phyloP scores from a whole-genome alignment of 2,329 filamentous ascomycete genomes.

The Epichloe aotearoae region DNA sequence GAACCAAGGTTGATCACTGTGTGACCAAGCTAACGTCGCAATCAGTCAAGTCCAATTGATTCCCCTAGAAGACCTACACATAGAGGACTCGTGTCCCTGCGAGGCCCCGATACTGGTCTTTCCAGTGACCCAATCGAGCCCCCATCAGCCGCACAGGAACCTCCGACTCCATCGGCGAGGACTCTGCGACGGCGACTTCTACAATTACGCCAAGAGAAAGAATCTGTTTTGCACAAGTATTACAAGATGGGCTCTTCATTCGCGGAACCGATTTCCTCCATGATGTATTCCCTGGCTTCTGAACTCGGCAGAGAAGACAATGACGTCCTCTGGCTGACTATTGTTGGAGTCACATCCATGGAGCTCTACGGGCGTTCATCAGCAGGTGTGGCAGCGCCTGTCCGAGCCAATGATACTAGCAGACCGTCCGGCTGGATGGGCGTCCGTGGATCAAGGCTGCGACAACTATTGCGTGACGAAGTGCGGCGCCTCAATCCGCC shows the following conservation, averaged over 20 bases:
- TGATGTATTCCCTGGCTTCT: constrained; percentile 88
- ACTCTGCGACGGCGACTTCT: constrained; percentile 61
- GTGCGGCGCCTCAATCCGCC: constrained; percentile 85
- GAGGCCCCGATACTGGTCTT: constrained; percentile 30
- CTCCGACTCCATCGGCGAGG: constrained; percentile 54
- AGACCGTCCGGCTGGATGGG: constrained; percentile 64
- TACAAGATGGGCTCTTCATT: constrained; percentile 82
- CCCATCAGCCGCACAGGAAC: constrained; percentile 44
- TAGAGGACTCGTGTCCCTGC: constrained; percentile 45
- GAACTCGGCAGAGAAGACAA: constrained; percentile 95
- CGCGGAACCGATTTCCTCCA: constrained; percentile 85
- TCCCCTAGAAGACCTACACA: constrained; percentile 49
- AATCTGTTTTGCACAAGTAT: constrained; percentile 64
- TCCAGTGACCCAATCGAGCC: constrained; percentile 38
- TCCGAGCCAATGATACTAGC: constrained; percentile 40
- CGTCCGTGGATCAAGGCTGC: constrained; percentile 68
- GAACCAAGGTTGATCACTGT: constrained; percentile 12
- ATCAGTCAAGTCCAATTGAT: constrained; percentile 50
- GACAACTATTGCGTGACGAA: constrained; percentile 80
- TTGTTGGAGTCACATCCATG: constrained; percentile 88
- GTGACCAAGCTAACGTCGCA: background rate
- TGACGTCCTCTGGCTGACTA: constrained; percentile 85
- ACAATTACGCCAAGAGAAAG: constrained; percentile 63
- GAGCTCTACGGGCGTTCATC: constrained; percentile 82
- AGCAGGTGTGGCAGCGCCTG: constrained; percentile 56